These are phyloP conservation scores for Suillus cothurnatus DNA, from an alignment of 768 basidiomycete species.

Conservation along the genomic window DNA sequence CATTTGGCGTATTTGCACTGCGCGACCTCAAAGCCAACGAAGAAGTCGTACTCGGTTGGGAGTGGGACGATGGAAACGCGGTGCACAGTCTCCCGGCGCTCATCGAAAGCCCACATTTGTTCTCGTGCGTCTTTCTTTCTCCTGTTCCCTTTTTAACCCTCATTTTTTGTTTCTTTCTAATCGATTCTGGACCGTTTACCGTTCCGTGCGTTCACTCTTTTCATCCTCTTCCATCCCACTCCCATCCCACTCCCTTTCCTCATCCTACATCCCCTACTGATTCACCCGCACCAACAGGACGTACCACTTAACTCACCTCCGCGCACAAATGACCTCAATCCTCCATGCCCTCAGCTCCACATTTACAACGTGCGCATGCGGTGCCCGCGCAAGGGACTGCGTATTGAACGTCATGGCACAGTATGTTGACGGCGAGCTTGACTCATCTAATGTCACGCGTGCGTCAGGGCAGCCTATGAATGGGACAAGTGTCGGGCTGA, in stretches of 20 bases:
- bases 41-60: slow-evolving; percentile 91
- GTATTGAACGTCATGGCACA: slow-evolving; percentile 63
- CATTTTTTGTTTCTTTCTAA: slow-evolving; percentile 12
- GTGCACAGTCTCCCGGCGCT: slow-evolving; percentile 78
- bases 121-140: slow-evolving; percentile 50
- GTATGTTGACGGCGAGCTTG: slow-evolving; percentile 52
- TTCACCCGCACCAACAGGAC: slow-evolving; percentile 34
- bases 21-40: slow-evolving; percentile 75
- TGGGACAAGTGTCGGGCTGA: background rate
- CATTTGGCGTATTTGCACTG: slow-evolving; percentile 82
- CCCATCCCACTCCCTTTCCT: background rate
- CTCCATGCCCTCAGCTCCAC: slow-evolving; percentile 69
- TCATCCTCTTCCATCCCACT: background rate
- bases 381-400: slow-evolving; percentile 61
- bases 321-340: slow-evolving; percentile 67
- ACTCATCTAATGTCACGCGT: slow-evolving; percentile 20
- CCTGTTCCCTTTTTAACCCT: slow-evolving; percentile 15
- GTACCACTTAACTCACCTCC: slow-evolving; percentile 52
- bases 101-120: slow-evolving; percentile 55
- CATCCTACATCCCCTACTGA: background rate
- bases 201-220: background rate
- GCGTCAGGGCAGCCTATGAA: background rate
- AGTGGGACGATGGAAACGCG: slow-evolving; percentile 93
- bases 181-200: background rate
- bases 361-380: slow-evolving; percentile 78